A percentile compares a stretch with the other conserved stretches of the same genome.
phyloP scores from a whole-genome alignment of 164 flowering plant genomes.

The Macadamia tetraphylla region DNA sequence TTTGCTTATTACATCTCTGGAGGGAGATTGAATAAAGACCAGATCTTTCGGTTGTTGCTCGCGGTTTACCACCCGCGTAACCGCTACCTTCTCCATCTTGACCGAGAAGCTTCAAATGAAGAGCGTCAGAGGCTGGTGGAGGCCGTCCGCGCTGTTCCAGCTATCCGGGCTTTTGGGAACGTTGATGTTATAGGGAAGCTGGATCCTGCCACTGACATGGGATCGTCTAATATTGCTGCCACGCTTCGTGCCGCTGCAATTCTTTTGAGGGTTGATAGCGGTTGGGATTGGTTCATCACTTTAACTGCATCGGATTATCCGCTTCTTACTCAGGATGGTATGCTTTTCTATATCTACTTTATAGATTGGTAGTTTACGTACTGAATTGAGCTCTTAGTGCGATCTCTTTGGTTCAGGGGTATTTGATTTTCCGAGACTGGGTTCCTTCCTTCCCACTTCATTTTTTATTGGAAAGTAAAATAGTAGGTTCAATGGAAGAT shows the following conservation, averaged over 20 bases:
- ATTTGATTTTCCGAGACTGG: background rate
- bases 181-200: constrained; percentile 90
- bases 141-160: constrained; percentile 53
- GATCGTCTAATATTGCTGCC: constrained; percentile 60
- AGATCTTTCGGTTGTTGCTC: constrained; percentile 57
- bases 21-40: constrained; percentile 51
- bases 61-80: constrained; percentile 92
- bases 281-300: constrained; percentile 88
- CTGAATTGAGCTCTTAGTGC: background rate
- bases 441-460: background rate
- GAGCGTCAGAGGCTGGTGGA: constrained; percentile 51
- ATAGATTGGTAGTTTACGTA: background rate
- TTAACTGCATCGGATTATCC: constrained; percentile 89
- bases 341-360: constrained; percentile 1
- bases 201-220: constrained; percentile 62
- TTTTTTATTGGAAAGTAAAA: too few relatives aligned
- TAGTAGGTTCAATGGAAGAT: too few relatives aligned
- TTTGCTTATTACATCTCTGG: constrained; percentile 90
- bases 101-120: constrained; percentile 46
- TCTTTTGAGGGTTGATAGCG: constrained; percentile 61
- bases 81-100: constrained; percentile 73
- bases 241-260: constrained; percentile 68
- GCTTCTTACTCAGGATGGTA: constrained; percentile 89
- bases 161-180: constrained; percentile 60
- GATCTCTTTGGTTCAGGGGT: background rate